Evolutionary conservation across 73 alveolate genomes (phyloP).

Genomic region (Tetrahymena borealis): DNA sequence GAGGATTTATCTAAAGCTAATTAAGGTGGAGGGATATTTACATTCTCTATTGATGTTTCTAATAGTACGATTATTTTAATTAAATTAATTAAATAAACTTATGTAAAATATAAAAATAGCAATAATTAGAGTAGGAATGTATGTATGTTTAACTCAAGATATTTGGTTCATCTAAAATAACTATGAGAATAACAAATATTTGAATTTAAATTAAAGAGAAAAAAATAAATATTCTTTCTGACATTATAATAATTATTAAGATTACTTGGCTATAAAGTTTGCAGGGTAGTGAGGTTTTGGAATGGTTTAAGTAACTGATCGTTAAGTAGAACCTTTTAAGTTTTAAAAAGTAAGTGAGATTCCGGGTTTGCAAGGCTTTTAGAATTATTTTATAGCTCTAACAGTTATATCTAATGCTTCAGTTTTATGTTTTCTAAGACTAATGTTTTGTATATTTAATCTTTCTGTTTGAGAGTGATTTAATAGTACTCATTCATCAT

Average conservation of each 20-base stretch:
- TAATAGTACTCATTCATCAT: background rate
- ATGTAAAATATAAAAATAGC: too few species aligned
- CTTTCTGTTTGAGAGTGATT: background rate
- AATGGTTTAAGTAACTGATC: background rate
- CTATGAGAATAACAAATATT: too few species aligned
- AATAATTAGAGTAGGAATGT: too few species aligned
- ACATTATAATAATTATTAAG: too few species aligned
- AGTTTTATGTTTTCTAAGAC: background rate
- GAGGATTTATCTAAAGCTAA: background rate
- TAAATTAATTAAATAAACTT: too few species aligned
- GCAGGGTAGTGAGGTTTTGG: background rate
- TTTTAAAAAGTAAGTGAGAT: background rate
- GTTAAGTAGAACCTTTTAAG: background rate
- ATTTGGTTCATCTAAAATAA: too few species aligned
- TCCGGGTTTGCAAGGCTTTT: background rate
- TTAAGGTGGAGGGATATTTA: background rate
- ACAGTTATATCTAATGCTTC: background rate
- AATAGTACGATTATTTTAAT: too few species aligned
- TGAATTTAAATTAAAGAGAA: too few species aligned
- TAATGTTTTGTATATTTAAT: background rate
- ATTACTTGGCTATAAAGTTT: background rate
- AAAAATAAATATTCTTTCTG: too few species aligned
- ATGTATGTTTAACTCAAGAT: too few species aligned
- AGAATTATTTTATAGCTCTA: background rate
- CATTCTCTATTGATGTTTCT: too few species aligned